A percentile compares a stretch with the other conserved stretches of the same genome.
Evolutionary conservation across 208 protist species (phyloP).

Genomic region (Jaenimonas drosophilae): DNA sequence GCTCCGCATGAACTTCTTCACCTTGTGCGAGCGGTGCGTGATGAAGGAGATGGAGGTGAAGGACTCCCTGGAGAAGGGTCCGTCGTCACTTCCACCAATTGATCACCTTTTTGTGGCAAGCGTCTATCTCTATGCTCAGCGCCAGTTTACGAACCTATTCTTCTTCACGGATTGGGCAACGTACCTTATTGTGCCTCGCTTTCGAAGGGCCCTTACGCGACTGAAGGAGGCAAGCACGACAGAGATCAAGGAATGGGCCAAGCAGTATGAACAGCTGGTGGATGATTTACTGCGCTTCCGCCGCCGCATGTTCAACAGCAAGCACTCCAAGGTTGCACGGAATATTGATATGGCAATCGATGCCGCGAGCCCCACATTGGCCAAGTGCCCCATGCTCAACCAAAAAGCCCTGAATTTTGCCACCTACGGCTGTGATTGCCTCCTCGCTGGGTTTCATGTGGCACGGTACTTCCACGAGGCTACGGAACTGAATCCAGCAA

Average conservation of each 20-base stretch:
- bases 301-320: conserved; percentile 79
- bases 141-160: conserved; percentile 80
- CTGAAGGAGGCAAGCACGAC: conserved; percentile 78
- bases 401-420: conserved; percentile 88
- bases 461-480: conserved; percentile 87
- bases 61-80: conserved; percentile 72
- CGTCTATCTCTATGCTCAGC: conserved; percentile 66
- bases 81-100: conserved; percentile 53
- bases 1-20: conserved; percentile 85
- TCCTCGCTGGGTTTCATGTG: conserved; percentile 76
- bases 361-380: conserved; percentile 52
- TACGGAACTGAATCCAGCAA: conserved; percentile 81
- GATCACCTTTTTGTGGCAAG: conserved; percentile 77
- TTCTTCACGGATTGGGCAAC: conserved; percentile 68
- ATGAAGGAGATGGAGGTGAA: conserved; percentile 88
- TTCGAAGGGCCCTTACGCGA: conserved; percentile 52
- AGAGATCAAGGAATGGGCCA: conserved; percentile 83
- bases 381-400: conserved; percentile 76
- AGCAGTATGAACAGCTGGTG: conserved; percentile 81
- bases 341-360: conserved; percentile 65
- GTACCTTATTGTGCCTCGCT: conserved; percentile 66
- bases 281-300: conserved; percentile 77
- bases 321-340: conserved; percentile 51
- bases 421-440: conserved; percentile 61
- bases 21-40: conserved; percentile 62